These are phyloP conservation scores for Panus rudis DNA, from an alignment of 768 basidiomycete genomes.

Conservation along the genomic window DNA sequence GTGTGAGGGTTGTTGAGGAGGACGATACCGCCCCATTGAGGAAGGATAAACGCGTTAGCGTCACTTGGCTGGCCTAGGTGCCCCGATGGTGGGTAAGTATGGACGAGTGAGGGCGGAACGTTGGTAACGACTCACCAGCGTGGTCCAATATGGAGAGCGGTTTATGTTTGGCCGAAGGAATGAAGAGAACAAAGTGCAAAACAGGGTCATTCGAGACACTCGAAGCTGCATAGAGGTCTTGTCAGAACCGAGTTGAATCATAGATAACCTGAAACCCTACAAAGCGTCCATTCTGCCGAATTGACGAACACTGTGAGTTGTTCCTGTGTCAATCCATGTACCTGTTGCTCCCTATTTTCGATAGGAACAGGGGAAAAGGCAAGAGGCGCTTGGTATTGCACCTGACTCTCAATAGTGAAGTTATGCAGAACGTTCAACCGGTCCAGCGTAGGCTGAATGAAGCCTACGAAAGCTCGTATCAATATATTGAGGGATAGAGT, in stretches of 20 bases:
- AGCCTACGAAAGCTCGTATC: constrained; percentile 37
- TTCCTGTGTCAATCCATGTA: constrained; percentile 64
- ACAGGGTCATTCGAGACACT: constrained; percentile 92
- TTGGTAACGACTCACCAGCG: constrained; percentile 33
- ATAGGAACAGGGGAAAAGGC: constrained; percentile 60
- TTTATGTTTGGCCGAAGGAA: constrained; percentile 63
- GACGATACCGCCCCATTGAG: constrained; percentile 90
- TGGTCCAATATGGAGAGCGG: constrained; percentile 63
- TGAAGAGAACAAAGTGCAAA: constrained; percentile 84
- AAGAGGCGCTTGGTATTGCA: constrained; percentile 86
- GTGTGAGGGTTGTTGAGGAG: constrained; percentile 54
- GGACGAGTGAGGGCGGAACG: not conserved
- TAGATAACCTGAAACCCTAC: constrained; percentile 37
- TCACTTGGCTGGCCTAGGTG: constrained; percentile 34
- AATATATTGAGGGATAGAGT: not conserved
- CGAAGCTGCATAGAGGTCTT: constrained; percentile 52
- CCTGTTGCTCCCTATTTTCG: constrained; percentile 24
- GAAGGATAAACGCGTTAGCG: constrained; percentile 70
- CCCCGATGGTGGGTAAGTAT: constrained; percentile 30
- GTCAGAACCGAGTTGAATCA: too few species aligned
- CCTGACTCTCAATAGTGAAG: constrained; percentile 90
- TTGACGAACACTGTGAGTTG: constrained; percentile 92
- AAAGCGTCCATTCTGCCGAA: constrained; percentile 92
- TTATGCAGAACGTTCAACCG: constrained; percentile 69
- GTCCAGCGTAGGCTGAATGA: constrained; percentile 59